Evolutionary conservation across 352 stramenopile species (phyloP).

Genomic region (Phytopythium cucurbitacearum): DNA sequence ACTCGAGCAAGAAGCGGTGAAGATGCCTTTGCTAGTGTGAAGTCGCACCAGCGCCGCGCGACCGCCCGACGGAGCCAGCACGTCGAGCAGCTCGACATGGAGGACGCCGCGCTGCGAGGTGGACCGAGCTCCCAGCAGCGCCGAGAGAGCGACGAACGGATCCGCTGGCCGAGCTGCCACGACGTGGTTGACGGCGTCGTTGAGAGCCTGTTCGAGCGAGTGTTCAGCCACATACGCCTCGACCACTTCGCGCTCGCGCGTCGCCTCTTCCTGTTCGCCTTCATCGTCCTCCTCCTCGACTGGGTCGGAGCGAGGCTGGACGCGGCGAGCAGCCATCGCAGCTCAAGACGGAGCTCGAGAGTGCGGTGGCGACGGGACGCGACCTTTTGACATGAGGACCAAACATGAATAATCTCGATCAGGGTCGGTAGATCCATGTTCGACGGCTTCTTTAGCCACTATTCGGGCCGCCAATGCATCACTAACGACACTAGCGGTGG

Average conservation of each 20-base stretch:
- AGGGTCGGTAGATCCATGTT: no score
- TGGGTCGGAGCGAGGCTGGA: slow-evolving; percentile 9
- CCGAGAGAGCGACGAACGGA: slow-evolving; percentile 66
- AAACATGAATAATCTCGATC: no score
- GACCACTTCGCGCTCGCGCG: slow-evolving; percentile 64
- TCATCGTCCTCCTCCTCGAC: slow-evolving; percentile 10
- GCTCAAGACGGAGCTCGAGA: no score
- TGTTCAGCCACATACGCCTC: slow-evolving; percentile 73
- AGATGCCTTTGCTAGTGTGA: slow-evolving; percentile 68
- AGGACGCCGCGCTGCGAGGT: slow-evolving; percentile 63
- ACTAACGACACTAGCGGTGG: no score
- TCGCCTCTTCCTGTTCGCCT: slow-evolving; percentile 29
- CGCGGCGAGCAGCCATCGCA: no score
- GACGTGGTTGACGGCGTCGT: slow-evolving; percentile 70
- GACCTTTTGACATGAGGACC: no score
- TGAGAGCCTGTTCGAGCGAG: slow-evolving; percentile 59
- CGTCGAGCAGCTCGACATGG: slow-evolving; percentile 49
- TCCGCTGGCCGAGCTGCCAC: slow-evolving; percentile 58
- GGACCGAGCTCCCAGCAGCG: slow-evolving; percentile 48
- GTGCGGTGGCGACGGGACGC: no score
- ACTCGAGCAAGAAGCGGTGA: slow-evolving; percentile 38
- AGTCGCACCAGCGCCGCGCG: slow-evolving; percentile 48
- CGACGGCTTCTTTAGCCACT: no score
- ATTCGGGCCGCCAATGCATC: no score
- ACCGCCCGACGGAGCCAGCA: slow-evolving; percentile 35